A percentile compares a stretch with the other conserved stretches of the same genome.
Conservation (phyloP, 441 rosid species). For the Caryocar brasiliense region DNA sequence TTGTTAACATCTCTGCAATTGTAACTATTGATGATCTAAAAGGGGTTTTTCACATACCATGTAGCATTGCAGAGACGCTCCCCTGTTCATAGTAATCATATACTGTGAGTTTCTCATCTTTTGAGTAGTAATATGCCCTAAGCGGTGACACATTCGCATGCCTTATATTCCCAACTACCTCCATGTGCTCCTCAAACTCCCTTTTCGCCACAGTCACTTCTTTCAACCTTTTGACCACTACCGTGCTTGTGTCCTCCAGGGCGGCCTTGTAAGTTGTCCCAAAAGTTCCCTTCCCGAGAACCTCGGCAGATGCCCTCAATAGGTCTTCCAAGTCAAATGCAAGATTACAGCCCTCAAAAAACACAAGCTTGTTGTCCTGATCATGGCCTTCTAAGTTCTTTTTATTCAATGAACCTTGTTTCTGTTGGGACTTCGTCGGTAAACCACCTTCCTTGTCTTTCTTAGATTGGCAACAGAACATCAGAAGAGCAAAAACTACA, state of each 20-base stretch:
- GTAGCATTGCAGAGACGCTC: constrained; percentile 54
- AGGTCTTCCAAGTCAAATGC: constrained; percentile 76
- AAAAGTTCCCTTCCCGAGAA: constrained; percentile 78
- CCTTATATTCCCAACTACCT: constrained; percentile 51
- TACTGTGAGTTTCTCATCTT: constrained; percentile 82
- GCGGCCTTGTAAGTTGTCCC: constrained; percentile 79
- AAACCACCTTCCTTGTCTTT: constrained; percentile 19
- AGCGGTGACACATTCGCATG: constrained; percentile 60
- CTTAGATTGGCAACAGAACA: constrained; percentile 35
- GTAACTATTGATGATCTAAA: background rate
- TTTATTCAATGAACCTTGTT: constrained; percentile 34
- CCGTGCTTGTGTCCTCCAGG: constrained; percentile 55
- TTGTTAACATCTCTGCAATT: background rate
- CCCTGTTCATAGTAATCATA: constrained; percentile 49
- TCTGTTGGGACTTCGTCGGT: constrained; percentile 23
- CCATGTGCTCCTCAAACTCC: constrained; percentile 84
- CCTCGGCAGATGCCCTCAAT: constrained; percentile 82
- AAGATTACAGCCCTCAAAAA: constrained; percentile 60
- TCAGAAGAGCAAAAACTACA: constrained; percentile 27
- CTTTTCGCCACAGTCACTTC: constrained; percentile 41
- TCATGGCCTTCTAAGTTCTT: constrained; percentile 34
- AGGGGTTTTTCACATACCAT: constrained; percentile 37
- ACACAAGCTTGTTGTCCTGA: constrained; percentile 42
- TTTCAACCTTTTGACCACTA: constrained; percentile 76
- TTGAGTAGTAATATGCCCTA: constrained; percentile 77